Conservation (phyloP, 2,329 filamentous ascomycete species). For the Zasmidium angulare region DNA sequence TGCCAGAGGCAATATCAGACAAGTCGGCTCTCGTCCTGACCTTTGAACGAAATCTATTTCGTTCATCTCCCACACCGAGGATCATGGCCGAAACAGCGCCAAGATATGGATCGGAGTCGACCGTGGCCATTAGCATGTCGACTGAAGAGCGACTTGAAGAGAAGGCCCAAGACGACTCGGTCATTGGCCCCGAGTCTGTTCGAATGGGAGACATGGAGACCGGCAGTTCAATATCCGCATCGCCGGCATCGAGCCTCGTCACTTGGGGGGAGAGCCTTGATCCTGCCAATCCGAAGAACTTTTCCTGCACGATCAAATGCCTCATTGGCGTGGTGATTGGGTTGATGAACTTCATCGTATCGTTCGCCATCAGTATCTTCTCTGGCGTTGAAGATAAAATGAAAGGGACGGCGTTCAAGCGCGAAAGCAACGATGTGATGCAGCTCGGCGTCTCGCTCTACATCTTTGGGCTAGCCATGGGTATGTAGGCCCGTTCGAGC, state of each 20-base stretch:
- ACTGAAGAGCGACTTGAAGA: neutral
- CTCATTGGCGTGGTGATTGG: slow-evolving; percentile 9
- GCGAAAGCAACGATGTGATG: neutral
- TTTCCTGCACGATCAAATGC: slow-evolving; percentile 3
- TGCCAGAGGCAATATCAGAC: no score
- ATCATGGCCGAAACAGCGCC: no score
- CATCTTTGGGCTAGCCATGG: slow-evolving; percentile 18
- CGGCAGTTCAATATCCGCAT: neutral
- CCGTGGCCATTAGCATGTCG: neutral
- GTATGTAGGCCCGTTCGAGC: slow-evolving; percentile 1
- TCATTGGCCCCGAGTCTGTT: neutral
- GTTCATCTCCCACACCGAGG: neutral
- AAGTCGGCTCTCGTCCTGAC: no score
- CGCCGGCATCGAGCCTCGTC: neutral
- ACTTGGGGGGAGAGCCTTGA: slow-evolving; percentile 9
- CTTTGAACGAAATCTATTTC: no score
- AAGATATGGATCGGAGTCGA: neutral
- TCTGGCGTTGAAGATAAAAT: slow-evolving; percentile 6
- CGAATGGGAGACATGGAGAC: neutral
- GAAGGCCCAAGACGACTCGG: neutral
- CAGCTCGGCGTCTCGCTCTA: slow-evolving; percentile 8
- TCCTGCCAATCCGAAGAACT: slow-evolving; percentile 12
- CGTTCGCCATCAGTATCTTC: slow-evolving; percentile 16
- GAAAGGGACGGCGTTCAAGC: neutral
- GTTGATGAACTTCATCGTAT: slow-evolving; percentile 18